Evolutionary conservation across 169 alveolate genomes (phyloP).

Genomic region (Eimeria falciformis): DNA sequence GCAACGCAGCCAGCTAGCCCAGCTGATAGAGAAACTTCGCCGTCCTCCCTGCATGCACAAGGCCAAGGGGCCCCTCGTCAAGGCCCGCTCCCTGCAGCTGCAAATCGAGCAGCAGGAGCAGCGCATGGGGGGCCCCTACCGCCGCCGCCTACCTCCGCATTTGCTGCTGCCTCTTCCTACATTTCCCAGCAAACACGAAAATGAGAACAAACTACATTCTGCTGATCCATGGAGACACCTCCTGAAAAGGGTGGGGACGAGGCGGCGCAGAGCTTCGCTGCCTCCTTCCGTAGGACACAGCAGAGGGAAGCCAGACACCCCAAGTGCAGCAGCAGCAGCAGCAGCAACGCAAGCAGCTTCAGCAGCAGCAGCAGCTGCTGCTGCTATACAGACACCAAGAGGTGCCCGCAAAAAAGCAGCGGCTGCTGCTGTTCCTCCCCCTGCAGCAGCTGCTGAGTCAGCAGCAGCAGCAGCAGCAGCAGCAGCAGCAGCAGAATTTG

Average conservation of each 20-base stretch:
- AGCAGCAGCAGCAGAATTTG: constrained; percentile 59
- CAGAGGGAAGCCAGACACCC: background rate
- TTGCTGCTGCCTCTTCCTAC: constrained; percentile 52
- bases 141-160: constrained; percentile 4
- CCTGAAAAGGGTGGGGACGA: constrained; percentile 18
- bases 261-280: constrained; percentile 44
- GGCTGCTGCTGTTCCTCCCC: constrained; percentile 24
- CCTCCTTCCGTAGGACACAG: background rate
- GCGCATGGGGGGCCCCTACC: background rate
- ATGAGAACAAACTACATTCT: background rate
- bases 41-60: background rate
- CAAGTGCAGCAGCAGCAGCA: constrained; percentile 12
- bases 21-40: background rate
- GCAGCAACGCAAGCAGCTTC: constrained; percentile 4
- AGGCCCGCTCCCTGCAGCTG: constrained; percentile 47
- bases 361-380: constrained; percentile 20
- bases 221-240: constrained; percentile 33
- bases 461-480: constrained; percentile 60
- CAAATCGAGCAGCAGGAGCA: constrained; percentile 51
- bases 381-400: background rate
- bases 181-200: background rate
- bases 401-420: too few relatives aligned
- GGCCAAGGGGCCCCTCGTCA: constrained; percentile 41
- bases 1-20: constrained; percentile 21
- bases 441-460: background rate